These are phyloP conservation scores for Hibiscus mutabilis DNA, from an alignment of 345 rosid genomes.

Conservation along the genomic window DNA sequence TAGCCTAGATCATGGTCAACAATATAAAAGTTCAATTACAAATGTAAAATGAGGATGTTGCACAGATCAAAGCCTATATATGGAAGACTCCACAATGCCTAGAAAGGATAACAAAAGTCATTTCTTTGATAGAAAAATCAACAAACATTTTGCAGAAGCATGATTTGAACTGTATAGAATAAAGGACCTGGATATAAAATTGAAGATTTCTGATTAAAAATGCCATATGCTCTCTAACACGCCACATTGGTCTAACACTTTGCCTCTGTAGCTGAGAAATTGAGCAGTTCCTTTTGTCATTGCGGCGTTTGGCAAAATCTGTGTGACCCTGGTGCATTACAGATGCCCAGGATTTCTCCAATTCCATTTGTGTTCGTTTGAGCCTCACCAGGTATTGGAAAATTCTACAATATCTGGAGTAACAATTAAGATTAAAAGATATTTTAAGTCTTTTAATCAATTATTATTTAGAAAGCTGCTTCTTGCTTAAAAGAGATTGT, in stretches of 20 bases:
- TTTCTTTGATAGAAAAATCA: background rate
- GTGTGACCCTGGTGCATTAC: conserved; percentile 94
- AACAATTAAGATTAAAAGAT: conserved; percentile 17
- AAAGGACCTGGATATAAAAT: conserved; percentile 82
- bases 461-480: background rate
- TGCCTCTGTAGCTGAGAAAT: conserved; percentile 66
- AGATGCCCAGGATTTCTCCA: conserved; percentile 98
- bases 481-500: background rate
- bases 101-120: background rate
- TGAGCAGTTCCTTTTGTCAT: conserved; percentile 44
- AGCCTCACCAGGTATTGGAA: conserved; percentile 89
- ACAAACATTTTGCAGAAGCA: background rate
- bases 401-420: conserved; percentile 67
- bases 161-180: background rate
- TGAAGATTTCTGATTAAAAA: conserved; percentile 94
- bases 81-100: background rate
- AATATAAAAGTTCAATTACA: background rate
- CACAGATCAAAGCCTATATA: background rate
- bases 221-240: conserved; percentile 95
- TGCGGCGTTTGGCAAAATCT: conserved; percentile 64
- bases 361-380: conserved; percentile 90
- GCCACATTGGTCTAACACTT: conserved; percentile 87
- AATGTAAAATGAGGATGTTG: background rate
- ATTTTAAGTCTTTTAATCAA: background rate
- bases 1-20: background rate